Evolutionary conservation across 2,329 filamentous ascomycete genomes (phyloP).

Genomic region (Pestalotiopsis sp.): DNA sequence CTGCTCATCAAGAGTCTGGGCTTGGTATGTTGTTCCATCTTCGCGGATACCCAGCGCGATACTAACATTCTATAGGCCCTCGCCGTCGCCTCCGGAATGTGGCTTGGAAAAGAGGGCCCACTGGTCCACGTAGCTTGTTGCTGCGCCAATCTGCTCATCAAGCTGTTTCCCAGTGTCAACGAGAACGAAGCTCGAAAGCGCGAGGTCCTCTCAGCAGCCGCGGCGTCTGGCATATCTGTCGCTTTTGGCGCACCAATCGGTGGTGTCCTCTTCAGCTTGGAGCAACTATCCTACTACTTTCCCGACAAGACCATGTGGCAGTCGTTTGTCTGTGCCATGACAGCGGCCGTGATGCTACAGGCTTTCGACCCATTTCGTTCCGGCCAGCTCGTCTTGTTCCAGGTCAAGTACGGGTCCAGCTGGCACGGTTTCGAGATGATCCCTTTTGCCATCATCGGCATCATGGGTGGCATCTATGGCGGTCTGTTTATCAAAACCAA

Average conservation of each 20-base stretch:
- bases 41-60: background rate
- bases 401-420: slow-evolving; percentile 87
- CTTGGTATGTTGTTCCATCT: slow-evolving; percentile 56
- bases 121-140: slow-evolving; percentile 96
- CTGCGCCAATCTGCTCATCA: slow-evolving; percentile 92
- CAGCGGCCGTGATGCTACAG: slow-evolving; percentile 92
- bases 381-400: slow-evolving; percentile 92
- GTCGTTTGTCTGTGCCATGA: slow-evolving; percentile 98
- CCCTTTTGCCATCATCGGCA: slow-evolving; percentile 83
- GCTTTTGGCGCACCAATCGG: slow-evolving; percentile 94
- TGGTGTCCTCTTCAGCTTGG: slow-evolving; percentile 93
- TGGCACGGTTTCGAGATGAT: slow-evolving; percentile 96
- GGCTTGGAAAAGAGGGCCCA: slow-evolving; percentile 95
- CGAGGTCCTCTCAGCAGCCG: slow-evolving; percentile 89
- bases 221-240: slow-evolving; percentile 89
- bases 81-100: slow-evolving; percentile 90
- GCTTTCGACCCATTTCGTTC: slow-evolving; percentile 93
- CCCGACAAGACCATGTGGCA: slow-evolving; percentile 99
- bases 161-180: slow-evolving; percentile 79
- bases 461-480: slow-evolving; percentile 91
- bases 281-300: slow-evolving; percentile 97
- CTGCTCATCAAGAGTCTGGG: slow-evolving; percentile 88
- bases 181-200: slow-evolving; percentile 92
- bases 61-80: slow-evolving; percentile 64
- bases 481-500: slow-evolving; percentile 94